phyloP scores from a whole-genome alignment of 1,139 yeast genomes.

The Nakaseomyces sp. region DNA sequence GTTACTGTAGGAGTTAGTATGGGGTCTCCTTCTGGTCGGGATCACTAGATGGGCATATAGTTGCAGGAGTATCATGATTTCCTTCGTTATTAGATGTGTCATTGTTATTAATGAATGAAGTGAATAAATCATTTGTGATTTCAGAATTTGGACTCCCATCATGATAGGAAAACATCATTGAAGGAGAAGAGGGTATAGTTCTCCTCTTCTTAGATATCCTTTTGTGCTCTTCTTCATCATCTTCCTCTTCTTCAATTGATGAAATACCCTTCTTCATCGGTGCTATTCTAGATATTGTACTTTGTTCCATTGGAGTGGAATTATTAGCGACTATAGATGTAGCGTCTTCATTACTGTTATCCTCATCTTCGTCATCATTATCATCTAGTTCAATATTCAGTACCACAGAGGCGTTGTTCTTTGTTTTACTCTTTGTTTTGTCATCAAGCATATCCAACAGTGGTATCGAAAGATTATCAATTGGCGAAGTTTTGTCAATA shows the following conservation, averaged over 20 bases:
- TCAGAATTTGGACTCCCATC: constrained; percentile 10
- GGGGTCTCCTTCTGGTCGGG: no score
- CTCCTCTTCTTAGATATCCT: constrained; percentile 19
- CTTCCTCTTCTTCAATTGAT: constrained; percentile 8
- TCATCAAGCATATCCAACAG: constrained; percentile 22
- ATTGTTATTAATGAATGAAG: constrained; percentile 4
- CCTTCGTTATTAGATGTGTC: neutral
- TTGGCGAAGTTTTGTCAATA: constrained; percentile 28
- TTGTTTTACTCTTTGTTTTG: constrained; percentile 15
- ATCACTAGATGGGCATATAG: constrained; percentile 1
- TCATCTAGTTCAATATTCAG: neutral
- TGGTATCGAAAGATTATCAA: constrained; percentile 29
- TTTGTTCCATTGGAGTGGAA: constrained; percentile 1
- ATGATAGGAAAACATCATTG: constrained; percentile 25
- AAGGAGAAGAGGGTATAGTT: constrained; percentile 30
- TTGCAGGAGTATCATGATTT: constrained; percentile 4
- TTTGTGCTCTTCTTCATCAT: constrained; percentile 11
- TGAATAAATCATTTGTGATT: constrained; percentile 3
- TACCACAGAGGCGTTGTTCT: constrained; percentile 1
- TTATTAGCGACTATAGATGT: neutral
- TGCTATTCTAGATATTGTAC: constrained; percentile 2
- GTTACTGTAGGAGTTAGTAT: no score
- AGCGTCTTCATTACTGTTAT: neutral
- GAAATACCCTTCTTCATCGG: neutral
- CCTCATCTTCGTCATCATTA: constrained; percentile 5